Percentiles rank a stretch among this genome's conserved stretches.
phyloP scores from a whole-genome alignment of 768 basidiomycete genomes.

The button mushroom (Agaricus bisporus) region DNA sequence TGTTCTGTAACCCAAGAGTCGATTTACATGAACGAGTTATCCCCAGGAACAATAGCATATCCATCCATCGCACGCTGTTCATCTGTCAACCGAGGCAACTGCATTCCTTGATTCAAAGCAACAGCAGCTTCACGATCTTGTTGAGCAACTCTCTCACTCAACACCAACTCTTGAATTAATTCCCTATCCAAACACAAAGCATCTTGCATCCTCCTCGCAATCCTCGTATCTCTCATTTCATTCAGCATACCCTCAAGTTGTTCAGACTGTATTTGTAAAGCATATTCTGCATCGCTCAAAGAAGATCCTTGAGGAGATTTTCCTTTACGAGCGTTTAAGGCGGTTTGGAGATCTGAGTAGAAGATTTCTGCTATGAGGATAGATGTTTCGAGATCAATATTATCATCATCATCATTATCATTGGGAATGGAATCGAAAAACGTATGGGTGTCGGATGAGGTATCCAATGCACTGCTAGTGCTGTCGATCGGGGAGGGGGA shows the following conservation, averaged over 20 bases:
- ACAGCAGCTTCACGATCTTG: constrained; percentile 39
- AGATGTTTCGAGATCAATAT: constrained; percentile 29
- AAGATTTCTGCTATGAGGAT: constrained; percentile 34
- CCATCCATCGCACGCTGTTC: constrained; percentile 16
- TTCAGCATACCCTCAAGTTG: constrained; percentile 24
- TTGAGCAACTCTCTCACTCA: constrained; percentile 29
- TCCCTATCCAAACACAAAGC: constrained; percentile 30
- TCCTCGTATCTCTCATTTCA: constrained; percentile 27
- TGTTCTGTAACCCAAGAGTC: not conserved
- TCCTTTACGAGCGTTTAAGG: constrained; percentile 25
- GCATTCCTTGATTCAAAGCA: constrained; percentile 25
- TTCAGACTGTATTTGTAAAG: constrained; percentile 35
- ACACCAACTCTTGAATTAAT: constrained; percentile 23
- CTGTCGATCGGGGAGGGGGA: not conserved
- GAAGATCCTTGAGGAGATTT: constrained; percentile 26
- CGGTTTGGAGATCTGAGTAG: constrained; percentile 33
- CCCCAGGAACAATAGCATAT: not conserved
- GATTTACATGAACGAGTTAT: not conserved
- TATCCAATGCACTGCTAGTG: not conserved
- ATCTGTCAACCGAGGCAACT: constrained; percentile 21
- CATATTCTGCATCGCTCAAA: constrained; percentile 38
- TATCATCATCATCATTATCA: not conserved
- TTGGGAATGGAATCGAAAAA: not conserved
- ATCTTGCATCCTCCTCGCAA: constrained; percentile 37
- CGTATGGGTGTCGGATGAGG: not conserved